These are phyloP conservation scores for Theobroma cacao DNA, from an alignment of 345 rosid genomes.

Conservation along the genomic window DNA sequence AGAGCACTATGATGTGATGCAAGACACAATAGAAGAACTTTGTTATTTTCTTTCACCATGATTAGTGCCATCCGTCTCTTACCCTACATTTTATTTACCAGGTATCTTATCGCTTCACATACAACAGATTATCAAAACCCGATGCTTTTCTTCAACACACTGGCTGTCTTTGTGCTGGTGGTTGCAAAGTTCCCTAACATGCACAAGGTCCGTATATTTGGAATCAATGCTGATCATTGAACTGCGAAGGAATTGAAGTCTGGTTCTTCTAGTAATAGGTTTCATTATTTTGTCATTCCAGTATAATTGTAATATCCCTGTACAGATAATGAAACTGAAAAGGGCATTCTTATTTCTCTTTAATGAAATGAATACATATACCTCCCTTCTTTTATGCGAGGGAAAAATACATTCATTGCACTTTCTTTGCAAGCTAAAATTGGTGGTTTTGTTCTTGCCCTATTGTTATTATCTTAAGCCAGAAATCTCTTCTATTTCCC, in stretches of 20 bases:
- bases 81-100: conserved; percentile 17
- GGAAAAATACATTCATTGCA: background rate
- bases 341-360: conserved; percentile 24
- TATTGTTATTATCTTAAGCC: background rate
- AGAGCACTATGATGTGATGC: background rate
- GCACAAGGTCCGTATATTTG: conserved; percentile 90
- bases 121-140: conserved; percentile 79
- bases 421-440: background rate
- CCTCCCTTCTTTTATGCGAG: conserved; percentile 15
- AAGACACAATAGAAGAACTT: background rate
- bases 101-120: conserved; percentile 83
- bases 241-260: background rate
- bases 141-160: conserved; percentile 68
- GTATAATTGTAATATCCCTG: conserved; percentile 26
- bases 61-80: background rate
- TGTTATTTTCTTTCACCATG: background rate
- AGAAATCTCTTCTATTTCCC: background rate
- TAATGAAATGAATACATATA: conserved; percentile 22
- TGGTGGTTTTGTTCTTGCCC: background rate
- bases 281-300: conserved; percentile 16
- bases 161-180: conserved; percentile 66
- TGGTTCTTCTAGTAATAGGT: conserved; percentile 5
- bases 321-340: conserved; percentile 34
- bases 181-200: conserved; percentile 82
- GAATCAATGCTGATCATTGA: conserved; percentile 73